phyloP scores from a whole-genome alignment of 106 monocot genomes.

The Dendrobium officinale region DNA sequence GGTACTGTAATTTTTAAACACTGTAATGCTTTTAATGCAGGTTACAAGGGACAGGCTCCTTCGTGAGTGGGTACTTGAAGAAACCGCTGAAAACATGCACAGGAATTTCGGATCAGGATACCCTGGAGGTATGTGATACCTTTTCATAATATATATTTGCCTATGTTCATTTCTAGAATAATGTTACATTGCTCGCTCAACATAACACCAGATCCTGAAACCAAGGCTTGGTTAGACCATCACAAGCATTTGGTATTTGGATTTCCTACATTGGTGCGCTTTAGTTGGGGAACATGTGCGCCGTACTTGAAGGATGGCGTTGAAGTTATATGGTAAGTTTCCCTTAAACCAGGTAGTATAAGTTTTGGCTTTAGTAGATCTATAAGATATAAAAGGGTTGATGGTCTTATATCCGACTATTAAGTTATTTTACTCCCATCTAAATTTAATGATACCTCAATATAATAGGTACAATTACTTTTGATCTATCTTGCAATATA shows the following conservation, averaged over 20 bases:
- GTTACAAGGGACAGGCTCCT: slow-evolving; percentile 69
- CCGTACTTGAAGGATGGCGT: slow-evolving; percentile 60
- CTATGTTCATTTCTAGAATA: background rate
- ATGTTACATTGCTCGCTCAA: background rate
- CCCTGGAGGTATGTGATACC: slow-evolving; percentile 46
- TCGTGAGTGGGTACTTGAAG: slow-evolving; percentile 69
- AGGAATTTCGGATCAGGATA: slow-evolving; percentile 81
- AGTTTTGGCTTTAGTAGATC: background rate
- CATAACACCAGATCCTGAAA: slow-evolving; percentile 56
- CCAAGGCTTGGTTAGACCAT: slow-evolving; percentile 78
- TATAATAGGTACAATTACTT: background rate
- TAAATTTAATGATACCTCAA: background rate
- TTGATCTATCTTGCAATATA: background rate
- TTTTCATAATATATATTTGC: background rate
- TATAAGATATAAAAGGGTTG: background rate
- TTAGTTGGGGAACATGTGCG: slow-evolving; percentile 94
- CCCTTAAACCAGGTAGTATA: background rate
- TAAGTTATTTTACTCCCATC: background rate
- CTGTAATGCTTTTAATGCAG: slow-evolving; percentile 15
- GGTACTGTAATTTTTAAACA: background rate
- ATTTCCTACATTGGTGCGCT: slow-evolving; percentile 83
- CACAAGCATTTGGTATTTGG: slow-evolving; percentile 86
- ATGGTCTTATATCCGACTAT: background rate
- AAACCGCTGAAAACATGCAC: slow-evolving; percentile 62
- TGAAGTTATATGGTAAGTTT: slow-evolving; percentile 67